Evolutionary conservation across 2,329 filamentous ascomycete genomes (phyloP), one percentile per base, ranked within the genome.

Genomic region (Cadophora luteo-olivacea): DNA sequence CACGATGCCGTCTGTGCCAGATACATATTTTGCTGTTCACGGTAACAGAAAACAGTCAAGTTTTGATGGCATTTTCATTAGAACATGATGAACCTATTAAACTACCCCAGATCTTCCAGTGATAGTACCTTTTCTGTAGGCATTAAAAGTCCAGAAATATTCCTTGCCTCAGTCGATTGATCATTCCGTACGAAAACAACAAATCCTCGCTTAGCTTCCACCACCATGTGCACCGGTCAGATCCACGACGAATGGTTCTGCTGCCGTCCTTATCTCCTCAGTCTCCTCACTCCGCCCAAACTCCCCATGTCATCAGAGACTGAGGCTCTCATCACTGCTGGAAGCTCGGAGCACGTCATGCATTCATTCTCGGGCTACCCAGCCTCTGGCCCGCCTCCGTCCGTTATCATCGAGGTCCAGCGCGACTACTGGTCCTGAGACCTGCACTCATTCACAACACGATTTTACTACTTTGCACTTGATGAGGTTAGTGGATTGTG

Each of bases 241-340:
- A 57, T 36, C 29, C 52, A 57, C 52, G 12, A 57, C 6, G 52
- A 57, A 5, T 57, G 52, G 52, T 57, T 33, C 29, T 57, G 52
- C 52, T 36, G 52, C 52, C 32, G 52, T 6, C 52, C 52, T 19
- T 57, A 57, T 16, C 52, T 57, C 29, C 52, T 57, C 14, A 19
- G 11, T 19, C 25, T 57, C 7, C 52, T 33, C 52, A 3, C 4
- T 5, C 14, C 16, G 3, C 25, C n/a, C 8, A 19, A 33, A 19
- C n/a, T 57, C 29, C 25, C 1, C 14, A 32, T 57, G 6, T 16
- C 52, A 25, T 7, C 7, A 14, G 25, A 33, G 4, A 33, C 19
- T 29, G 5, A 29, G 4, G 11, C 19, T 14, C 32, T 57, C 32
- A 29, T 57, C 52, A 6, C 7, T 16, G 12, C 32, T 9, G 52